These are phyloP conservation scores for Leishmania lainsoni DNA, from an alignment of 208 protist genomes.

Conservation along the genomic window DNA sequence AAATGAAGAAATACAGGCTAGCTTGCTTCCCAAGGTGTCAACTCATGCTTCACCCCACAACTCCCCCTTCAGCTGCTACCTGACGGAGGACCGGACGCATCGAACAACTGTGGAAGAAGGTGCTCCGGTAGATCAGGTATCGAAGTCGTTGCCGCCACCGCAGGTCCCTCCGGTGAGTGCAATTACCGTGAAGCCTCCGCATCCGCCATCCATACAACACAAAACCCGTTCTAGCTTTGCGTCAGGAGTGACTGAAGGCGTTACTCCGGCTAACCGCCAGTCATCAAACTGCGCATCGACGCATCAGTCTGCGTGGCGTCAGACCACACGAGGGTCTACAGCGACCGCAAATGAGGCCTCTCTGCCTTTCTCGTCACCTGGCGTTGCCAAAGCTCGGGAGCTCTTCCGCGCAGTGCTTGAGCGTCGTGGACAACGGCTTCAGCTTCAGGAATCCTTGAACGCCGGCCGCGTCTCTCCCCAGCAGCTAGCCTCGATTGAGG, in stretches of 20 bases:
- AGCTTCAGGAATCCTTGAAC: not conserved
- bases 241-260: not conserved
- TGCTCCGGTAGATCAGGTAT: slow-evolving; percentile 2
- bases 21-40: not conserved
- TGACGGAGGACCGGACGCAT: slow-evolving; percentile 1
- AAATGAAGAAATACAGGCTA: too few species aligned
- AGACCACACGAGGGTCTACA: not conserved
- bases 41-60: not conserved
- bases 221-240: not conserved
- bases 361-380: not conserved
- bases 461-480: not conserved
- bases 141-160: not conserved
- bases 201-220: not conserved
- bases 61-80: slow-evolving; percentile 2
- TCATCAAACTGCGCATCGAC: not conserved
- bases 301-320: not conserved
- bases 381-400: slow-evolving; percentile 1
- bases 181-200: not conserved
- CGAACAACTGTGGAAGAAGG: not conserved
- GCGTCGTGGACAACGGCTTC: slow-evolving; percentile 15
- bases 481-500: not conserved
- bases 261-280: not conserved
- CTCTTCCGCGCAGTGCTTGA: slow-evolving; percentile 12
- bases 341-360: not conserved
- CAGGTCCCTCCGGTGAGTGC: not conserved